Base-by-base conservation (phyloP, 1,284 basidiomycete species). In the Retiboletus flavoniger region DNA sequence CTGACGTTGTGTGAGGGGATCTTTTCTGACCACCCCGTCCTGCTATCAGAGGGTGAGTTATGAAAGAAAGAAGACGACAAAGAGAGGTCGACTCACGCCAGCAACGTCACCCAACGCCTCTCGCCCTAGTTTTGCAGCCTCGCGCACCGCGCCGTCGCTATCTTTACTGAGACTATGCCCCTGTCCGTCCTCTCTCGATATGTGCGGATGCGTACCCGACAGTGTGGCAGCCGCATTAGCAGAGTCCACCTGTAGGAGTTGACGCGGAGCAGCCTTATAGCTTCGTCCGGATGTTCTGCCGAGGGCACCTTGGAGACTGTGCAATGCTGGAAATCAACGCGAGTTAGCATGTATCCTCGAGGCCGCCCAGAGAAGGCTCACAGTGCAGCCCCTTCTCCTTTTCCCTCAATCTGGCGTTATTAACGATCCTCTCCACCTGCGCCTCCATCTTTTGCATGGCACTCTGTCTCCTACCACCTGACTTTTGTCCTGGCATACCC, bases 381-480 rank as follows among this genome's bases (percentile, higher is more conserved):
- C 87, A 86, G 61, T 85, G 79, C 42, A 83, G 61, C 13, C 85
- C 85, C 67, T 89, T 91, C 66, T 91, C 88, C 71, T 86, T 89
- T 69, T 94, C 91, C 60, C 91, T 82, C 70, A 91, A 79, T 62
- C 93, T 85, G 3, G 95, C 92, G 69, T 91, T 94, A 64, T 89
- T 94, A 17, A 99, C 95, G 60, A 99, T 92, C 55, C 96, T 80
- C 74, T 98, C 95, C 13, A 99, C 96, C 70, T 99, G 96, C 57
- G 93, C 87, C 62, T 96, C 93, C 91, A 99, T 95, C 56, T 93
- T 84, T 65, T 95, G 90, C 93, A 99, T 95, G 0, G 95, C 96
- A 68, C 88, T 96, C 45, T 93, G 93, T 58, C 94, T 79, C 56
- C 91, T 82, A 44, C 79, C 81, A 21, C 81, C 79, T 7, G 81